Evolutionary conservation across 768 basidiomycete species (phyloP), one percentile per base, ranked within the genome.

Genomic region (Phanerochaete sordida): DNA sequence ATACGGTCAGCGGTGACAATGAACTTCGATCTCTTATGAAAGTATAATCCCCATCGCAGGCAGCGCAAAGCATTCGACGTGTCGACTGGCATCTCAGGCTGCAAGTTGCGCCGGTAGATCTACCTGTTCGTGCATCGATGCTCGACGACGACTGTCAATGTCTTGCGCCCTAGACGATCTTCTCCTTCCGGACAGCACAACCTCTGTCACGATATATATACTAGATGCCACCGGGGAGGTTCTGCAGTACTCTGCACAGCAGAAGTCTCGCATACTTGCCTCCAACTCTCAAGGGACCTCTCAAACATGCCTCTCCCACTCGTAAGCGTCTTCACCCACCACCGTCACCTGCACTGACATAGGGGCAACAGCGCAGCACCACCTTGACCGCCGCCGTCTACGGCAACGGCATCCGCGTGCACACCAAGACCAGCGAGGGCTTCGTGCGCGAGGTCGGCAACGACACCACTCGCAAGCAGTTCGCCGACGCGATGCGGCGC

Each of bases 401-500:
- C 57, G 16, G 21, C 21, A n/a, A 24, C 33, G 57, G 57, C 24
- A 58, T 58, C 9, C 48, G 48, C 24, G 46, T 58, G n/a, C 48
- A 58, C 47, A 58, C 57, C 16, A 58, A 58, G 57, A 48, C 45
- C 12, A 50, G 9, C 16, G 57, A 58, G 30, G 57, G 57, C 19
- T 31, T 23, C 33, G 57, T 48, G 1, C 57, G 57, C 33, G 57
- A 58, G 33, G 45, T 33, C 12, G 48, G 46, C 57, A 48, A 58
- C 47, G 24, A 49, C 57, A 49, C 33, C 57, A 58, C 57, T 2
- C 16, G 21, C 5, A 8, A 26, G 30, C 46, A 37, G 33, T 24
- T 54, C 35, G n/a, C 53, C 7, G 53, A 37, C 2, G 53, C 35
- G 16, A 19, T 54, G 23, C 26, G 24, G 21, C 12, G 23, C 16